phyloP scores from a whole-genome alignment of 2,329 filamentous ascomycete genomes.

The Zalaria sp. region DNA sequence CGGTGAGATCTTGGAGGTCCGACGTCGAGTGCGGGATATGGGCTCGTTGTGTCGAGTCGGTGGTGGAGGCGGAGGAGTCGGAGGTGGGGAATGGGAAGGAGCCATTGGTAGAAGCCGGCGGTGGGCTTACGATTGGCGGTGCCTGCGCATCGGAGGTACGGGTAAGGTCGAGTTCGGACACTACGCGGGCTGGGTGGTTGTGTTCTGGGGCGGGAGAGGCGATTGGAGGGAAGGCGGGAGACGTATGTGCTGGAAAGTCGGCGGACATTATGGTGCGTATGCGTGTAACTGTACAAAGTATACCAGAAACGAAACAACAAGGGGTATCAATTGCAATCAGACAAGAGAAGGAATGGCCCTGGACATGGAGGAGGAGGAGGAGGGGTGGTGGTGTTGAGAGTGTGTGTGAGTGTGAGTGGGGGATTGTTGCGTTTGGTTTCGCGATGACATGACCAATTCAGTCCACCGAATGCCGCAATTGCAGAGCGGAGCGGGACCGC shows the following conservation, averaged over 20 bases:
- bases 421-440: too few species aligned
- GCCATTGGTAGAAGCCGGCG: slow-evolving; percentile 24
- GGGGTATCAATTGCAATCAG: too few species aligned
- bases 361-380: too few species aligned
- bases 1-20: slow-evolving; percentile 31
- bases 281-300: too few species aligned
- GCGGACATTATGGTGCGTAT: too few species aligned
- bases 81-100: slow-evolving; percentile 13
- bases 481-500: too few species aligned
- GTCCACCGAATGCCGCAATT: too few species aligned
- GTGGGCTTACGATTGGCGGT: slow-evolving; percentile 32
- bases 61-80: slow-evolving; percentile 14
- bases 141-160: slow-evolving; percentile 13
- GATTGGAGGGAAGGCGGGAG: slow-evolving; percentile 26
- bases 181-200: slow-evolving; percentile 23
- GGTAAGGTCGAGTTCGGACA: slow-evolving; percentile 24
- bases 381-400: too few species aligned
- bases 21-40: slow-evolving; percentile 10
- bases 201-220: slow-evolving; percentile 28
- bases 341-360: too few species aligned
- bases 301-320: too few species aligned
- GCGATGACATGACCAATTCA: too few species aligned
- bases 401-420: too few species aligned
- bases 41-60: slow-evolving; percentile 13
- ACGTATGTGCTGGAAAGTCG: slow-evolving; percentile 25